phyloP scores from a whole-genome alignment of 1,139 yeast genomes.

The Groenewaldozyma sp. region DNA sequence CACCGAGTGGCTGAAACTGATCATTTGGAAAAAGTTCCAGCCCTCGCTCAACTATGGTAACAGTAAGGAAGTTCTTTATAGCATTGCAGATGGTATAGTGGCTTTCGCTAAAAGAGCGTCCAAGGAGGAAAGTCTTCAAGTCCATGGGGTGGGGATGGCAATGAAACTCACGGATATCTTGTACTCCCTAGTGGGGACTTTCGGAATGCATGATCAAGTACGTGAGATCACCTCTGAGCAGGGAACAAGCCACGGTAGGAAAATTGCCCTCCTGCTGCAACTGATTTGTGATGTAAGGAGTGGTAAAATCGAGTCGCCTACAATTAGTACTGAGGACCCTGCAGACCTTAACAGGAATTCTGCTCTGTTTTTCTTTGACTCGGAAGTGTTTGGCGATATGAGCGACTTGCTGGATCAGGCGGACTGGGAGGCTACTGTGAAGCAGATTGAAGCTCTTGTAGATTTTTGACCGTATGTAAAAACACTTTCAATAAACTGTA shows the following conservation, averaged over 20 bases:
- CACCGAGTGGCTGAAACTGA: conserved; percentile 13
- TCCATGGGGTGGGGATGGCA: conserved; percentile 16
- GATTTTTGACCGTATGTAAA: no score
- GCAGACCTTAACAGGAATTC: neutral
- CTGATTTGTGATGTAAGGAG: neutral
- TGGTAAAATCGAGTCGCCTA: neutral
- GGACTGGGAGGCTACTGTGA: neutral
- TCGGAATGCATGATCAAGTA: neutral
- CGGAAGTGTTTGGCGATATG: neutral
- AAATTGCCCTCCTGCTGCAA: neutral
- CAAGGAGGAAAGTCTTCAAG: conserved; percentile 7
- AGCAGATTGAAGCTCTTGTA: no score
- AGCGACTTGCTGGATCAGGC: neutral
- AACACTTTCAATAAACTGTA: no score
- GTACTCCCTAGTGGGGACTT: neutral
- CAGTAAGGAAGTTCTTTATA: conserved; percentile 5
- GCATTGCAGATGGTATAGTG: conserved; percentile 6
- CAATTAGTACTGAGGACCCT: neutral
- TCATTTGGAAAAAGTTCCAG: conserved; percentile 9
- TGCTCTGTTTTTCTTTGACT: neutral
- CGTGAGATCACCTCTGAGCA: neutral
- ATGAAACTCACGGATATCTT: conserved; percentile 14
- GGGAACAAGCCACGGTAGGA: neutral
- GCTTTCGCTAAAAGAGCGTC: conserved; percentile 6
- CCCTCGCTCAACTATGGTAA: conserved; percentile 1